Percentiles rank a stretch among this genome's conserved stretches.
These are phyloP conservation scores for Beauveria scarabaeidicola DNA, from an alignment of 2,329 filamentous ascomycete species.

Conservation along the genomic window DNA sequence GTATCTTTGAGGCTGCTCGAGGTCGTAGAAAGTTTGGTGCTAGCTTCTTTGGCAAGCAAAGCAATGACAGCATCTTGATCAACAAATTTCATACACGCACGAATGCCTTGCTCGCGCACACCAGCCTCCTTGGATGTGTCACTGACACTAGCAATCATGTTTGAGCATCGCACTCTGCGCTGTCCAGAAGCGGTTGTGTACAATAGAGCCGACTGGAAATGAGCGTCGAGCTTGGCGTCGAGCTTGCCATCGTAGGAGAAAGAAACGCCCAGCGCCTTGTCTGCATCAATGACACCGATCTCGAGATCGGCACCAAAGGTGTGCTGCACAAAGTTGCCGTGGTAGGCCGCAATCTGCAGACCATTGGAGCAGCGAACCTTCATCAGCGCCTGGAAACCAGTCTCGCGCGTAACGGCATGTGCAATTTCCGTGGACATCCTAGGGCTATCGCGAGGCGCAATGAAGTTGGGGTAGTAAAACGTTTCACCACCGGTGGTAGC, in stretches of 20 bases:
- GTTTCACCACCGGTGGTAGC: slow-evolving; percentile 88
- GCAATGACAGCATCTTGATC: slow-evolving; percentile 90
- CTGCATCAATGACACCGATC: slow-evolving; percentile 83
- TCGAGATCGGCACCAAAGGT: slow-evolving; percentile 92
- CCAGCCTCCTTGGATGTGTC: slow-evolving; percentile 45
- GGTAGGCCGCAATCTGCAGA: slow-evolving; percentile 85
- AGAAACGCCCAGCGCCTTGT: slow-evolving; percentile 85
- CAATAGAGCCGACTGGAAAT: slow-evolving; percentile 91
- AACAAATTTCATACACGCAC: slow-evolving; percentile 83
- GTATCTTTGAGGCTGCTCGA: slow-evolving; percentile 77
- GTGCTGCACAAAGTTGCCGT: slow-evolving; percentile 94
- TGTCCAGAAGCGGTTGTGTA: slow-evolving; percentile 90
- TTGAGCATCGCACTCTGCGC: slow-evolving; percentile 83
- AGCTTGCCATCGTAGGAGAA: slow-evolving; percentile 96
- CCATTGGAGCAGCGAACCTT: slow-evolving; percentile 98
- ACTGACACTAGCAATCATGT: slow-evolving; percentile 86
- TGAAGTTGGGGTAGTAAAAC: slow-evolving; percentile 96
- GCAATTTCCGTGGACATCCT: slow-evolving; percentile 80
- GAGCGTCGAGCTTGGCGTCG: slow-evolving; percentile 91
- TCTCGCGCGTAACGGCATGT: slow-evolving; percentile 80
- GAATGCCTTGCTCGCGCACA: slow-evolving; percentile 44
- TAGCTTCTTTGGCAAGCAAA: slow-evolving; percentile 87
- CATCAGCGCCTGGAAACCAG: slow-evolving; percentile 92
- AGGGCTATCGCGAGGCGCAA: slow-evolving; percentile 73
- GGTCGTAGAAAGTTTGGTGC: slow-evolving; percentile 65